A percentile compares a stretch with the other conserved stretches of the same genome.
These are phyloP conservation scores for Agroathelia rolfsii DNA, from an alignment of 1,284 basidiomycete genomes.

Conservation along the genomic window DNA sequence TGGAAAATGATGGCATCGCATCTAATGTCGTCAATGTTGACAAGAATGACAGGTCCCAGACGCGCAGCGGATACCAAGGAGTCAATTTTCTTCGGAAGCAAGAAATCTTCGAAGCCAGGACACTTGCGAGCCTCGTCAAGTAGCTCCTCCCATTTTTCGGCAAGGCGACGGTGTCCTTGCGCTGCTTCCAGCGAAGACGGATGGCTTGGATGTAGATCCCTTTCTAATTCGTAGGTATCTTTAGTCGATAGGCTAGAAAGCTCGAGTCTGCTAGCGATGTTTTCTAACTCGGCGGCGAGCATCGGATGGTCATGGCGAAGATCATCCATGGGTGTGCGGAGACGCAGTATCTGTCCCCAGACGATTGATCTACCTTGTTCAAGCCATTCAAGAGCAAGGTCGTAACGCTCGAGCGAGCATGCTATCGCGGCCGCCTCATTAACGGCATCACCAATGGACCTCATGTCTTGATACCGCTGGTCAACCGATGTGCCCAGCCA, in stretches of 20 bases:
- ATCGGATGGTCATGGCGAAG: conserved; percentile 7
- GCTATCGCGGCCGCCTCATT: conserved; percentile 9
- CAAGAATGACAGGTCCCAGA: no score
- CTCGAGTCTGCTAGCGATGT: conserved; percentile 4
- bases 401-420: not conserved
- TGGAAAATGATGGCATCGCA: no score
- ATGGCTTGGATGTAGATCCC: not conserved
- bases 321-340: conserved; percentile 14
- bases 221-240: no score
- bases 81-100: no score
- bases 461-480: conserved; percentile 6
- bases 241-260: no score
- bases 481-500: no score
- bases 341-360: conserved; percentile 14
- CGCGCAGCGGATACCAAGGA: no score
- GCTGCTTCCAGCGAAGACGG: conserved; percentile 1
- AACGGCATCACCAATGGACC: conserved; percentile 1
- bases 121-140: no score
- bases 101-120: no score
- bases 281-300: conserved; percentile 10
- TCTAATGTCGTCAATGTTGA: no score
- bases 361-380: conserved; percentile 17
- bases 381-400: conserved; percentile 15
- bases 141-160: conserved; percentile 11
- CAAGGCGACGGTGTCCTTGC: conserved; percentile 9